Percentiles rank a stretch among this genome's conserved stretches.
Conservation (phyloP, 2,329 filamentous ascomycete species). For the Penicillium sp. region DNA sequence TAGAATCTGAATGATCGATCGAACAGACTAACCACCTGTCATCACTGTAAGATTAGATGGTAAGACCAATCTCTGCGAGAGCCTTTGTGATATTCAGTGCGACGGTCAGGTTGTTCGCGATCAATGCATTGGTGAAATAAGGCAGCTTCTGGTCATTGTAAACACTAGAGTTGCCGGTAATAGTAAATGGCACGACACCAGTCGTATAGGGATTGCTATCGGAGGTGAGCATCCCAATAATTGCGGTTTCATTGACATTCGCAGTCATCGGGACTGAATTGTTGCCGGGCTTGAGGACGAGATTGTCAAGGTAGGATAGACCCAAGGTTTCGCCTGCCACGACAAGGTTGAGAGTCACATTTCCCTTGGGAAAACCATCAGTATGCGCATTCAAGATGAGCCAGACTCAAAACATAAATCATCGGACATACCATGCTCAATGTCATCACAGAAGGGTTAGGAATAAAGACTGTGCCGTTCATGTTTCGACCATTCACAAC, state of each 20-base stretch:
- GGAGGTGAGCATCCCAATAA: conserved; percentile 30
- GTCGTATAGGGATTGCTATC: conserved; percentile 39
- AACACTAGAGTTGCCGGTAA: conserved; percentile 51
- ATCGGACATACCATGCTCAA: conserved; percentile 46
- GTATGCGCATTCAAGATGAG: background rate
- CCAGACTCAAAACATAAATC: too few relatives aligned
- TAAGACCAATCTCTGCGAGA: conserved; percentile 23
- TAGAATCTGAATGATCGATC: background rate
- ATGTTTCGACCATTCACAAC: conserved; percentile 53
- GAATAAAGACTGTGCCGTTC: conserved; percentile 55
- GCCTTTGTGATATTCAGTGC: conserved; percentile 46
- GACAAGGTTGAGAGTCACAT: conserved; percentile 56
- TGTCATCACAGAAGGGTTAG: conserved; percentile 61
- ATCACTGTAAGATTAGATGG: background rate
- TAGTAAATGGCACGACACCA: conserved; percentile 53
- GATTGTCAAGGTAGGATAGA: conserved; percentile 49
- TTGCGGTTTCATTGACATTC: conserved; percentile 45
- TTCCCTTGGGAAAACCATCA: conserved; percentile 40
- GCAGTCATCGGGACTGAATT: conserved; percentile 54
- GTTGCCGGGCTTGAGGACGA: conserved; percentile 55
- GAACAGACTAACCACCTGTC: background rate
- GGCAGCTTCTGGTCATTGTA: conserved; percentile 51
- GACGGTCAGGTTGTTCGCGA: conserved; percentile 46
- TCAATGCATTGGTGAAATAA: conserved; percentile 56
- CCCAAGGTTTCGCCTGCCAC: conserved; percentile 52